Percentiles rank a stretch among this genome's conserved stretches.
These are phyloP conservation scores for Phylloporus rhodoxanthus DNA, from an alignment of 768 basidiomycete genomes.

Conservation along the genomic window DNA sequence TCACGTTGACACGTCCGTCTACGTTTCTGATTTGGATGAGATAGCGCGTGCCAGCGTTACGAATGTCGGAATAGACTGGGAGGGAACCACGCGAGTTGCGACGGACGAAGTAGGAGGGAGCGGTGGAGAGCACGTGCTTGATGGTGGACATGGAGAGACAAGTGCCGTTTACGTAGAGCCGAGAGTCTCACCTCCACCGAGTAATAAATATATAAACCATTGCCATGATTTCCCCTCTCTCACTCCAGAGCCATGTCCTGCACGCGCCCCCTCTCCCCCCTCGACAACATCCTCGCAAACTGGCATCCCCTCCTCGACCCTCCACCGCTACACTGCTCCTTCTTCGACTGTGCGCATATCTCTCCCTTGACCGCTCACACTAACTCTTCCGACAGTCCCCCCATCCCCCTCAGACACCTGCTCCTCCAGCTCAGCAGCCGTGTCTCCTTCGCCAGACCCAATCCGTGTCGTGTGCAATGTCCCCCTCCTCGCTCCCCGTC, in stretches of 20 bases:
- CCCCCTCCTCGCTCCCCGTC: slow-evolving; percentile 62
- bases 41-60: slow-evolving; percentile 57
- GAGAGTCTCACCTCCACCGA: background rate
- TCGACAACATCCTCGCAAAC: slow-evolving; percentile 17
- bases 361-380: background rate
- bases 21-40: slow-evolving; percentile 61
- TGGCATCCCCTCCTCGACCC: background rate
- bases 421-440: slow-evolving; percentile 18
- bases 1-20: slow-evolving; percentile 55
- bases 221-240: background rate
- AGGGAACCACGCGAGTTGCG: slow-evolving; percentile 63
- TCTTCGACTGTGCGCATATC: background rate
- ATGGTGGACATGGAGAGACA: slow-evolving; percentile 10
- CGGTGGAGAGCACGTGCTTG: slow-evolving; percentile 12
- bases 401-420: slow-evolving; percentile 42
- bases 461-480: slow-evolving; percentile 57
- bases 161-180: background rate
- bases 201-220: background rate
- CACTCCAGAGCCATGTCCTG: background rate
- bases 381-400: slow-evolving; percentile 28
- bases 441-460: slow-evolving; percentile 24
- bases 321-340: background rate
- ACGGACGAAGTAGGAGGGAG: slow-evolving; percentile 48
- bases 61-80: slow-evolving; percentile 71
- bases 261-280: slow-evolving; percentile 15